Percentiles rank a stretch among this genome's conserved stretches.
These are phyloP conservation scores for Hypoxylon lienhwacheense DNA, from an alignment of 495 filamentous ascomycete species.

Conservation along the genomic window DNA sequence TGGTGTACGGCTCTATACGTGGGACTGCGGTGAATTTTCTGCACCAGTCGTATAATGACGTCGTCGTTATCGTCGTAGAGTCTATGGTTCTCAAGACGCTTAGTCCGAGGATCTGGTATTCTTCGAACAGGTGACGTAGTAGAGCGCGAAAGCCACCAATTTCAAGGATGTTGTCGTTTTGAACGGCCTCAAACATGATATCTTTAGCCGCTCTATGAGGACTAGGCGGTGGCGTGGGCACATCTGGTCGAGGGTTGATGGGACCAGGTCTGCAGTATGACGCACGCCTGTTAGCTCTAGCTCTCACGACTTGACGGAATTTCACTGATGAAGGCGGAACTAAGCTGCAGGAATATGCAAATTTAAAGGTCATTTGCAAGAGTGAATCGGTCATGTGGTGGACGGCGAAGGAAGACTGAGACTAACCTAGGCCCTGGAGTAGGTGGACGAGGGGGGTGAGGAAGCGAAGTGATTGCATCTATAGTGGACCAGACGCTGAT, in stretches of 20 bases:
- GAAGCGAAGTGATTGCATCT: constrained; percentile 11
- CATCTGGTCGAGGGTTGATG: constrained; percentile 29
- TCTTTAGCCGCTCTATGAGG: constrained; percentile 18
- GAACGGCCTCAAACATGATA: neutral
- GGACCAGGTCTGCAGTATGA: constrained; percentile 30
- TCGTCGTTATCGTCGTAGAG: too few species aligned
- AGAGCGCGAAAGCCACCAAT: neutral
- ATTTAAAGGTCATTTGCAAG: constrained; percentile 19
- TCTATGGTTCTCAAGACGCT: neutral
- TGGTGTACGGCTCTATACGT: constrained; percentile 5
- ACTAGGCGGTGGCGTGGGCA: constrained; percentile 40
- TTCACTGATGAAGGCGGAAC: neutral
- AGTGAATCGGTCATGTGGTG: neutral
- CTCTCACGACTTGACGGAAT: neutral
- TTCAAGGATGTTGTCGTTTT: neutral
- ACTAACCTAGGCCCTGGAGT: constrained; percentile 36
- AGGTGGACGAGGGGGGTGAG: constrained; percentile 35
- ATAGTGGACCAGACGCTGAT: constrained; percentile 9
- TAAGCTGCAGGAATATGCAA: constrained; percentile 6
- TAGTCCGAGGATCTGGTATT: neutral
- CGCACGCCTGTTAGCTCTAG: constrained; percentile 2
- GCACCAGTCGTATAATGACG: neutral
- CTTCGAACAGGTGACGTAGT: neutral
- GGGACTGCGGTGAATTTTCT: neutral
- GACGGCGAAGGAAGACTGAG: neutral